phyloP scores from a whole-genome alignment of 192 early-diverging fungal genomes.

The Backusella mclennaniae region DNA sequence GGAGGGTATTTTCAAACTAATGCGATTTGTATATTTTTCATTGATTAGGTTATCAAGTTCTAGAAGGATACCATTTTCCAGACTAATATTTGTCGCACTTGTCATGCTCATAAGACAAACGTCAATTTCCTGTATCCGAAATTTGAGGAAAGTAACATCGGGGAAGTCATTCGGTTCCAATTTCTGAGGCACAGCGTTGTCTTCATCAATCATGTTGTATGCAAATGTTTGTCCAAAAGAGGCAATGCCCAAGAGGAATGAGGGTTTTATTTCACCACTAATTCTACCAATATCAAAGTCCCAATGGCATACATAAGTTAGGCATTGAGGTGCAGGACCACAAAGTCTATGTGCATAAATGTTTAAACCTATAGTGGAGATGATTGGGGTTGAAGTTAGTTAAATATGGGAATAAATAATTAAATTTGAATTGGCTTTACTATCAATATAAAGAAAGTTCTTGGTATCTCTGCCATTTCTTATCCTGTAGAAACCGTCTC shows the following conservation, averaged over 20 bases:
- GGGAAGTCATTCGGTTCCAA: slow-evolving; percentile 38
- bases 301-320: slow-evolving; percentile 70
- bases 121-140: slow-evolving; percentile 54
- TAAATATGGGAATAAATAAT: neutral
- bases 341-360: slow-evolving; percentile 67
- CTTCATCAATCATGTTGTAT: slow-evolving; percentile 65
- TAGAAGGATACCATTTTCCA: slow-evolving; percentile 58
- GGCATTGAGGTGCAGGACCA: slow-evolving; percentile 62
- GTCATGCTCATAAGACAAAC: slow-evolving; percentile 58
- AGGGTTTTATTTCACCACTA: slow-evolving; percentile 62
- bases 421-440: slow-evolving; percentile 24
- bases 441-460: slow-evolving; percentile 55
- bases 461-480: slow-evolving; percentile 34
- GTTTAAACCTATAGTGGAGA: slow-evolving; percentile 38
- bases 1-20: slow-evolving; percentile 58
- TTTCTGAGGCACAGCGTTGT: slow-evolving; percentile 59
- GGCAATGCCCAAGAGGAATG: slow-evolving; percentile 51
- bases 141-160: slow-evolving; percentile 63
- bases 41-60: slow-evolving; percentile 68
- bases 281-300: slow-evolving; percentile 59
- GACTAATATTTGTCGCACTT: slow-evolving; percentile 47
- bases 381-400: neutral
- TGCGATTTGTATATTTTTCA: slow-evolving; percentile 49
- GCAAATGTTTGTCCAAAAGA: slow-evolving; percentile 56
- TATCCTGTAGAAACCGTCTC: slow-evolving; percentile 20